Evolutionary conservation across 345 rosid species (phyloP).

Genomic region (Kernera saxatilis): DNA sequence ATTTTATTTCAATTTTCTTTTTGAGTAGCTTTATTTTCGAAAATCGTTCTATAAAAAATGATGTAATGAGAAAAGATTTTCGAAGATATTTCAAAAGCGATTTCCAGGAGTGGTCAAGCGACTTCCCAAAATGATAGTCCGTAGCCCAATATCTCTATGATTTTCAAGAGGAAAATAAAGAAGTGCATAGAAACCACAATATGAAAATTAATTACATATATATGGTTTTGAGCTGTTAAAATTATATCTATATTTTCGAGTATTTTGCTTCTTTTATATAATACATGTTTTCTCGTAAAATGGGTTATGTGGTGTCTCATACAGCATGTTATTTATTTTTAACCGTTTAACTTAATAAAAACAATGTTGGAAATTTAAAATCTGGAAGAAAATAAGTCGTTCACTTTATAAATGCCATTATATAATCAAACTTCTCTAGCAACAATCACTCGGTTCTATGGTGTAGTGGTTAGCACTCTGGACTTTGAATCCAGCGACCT

Average conservation of each 20-base stretch:
- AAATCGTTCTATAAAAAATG: background rate
- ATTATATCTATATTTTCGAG: too few relatives aligned
- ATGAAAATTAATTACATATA: background rate
- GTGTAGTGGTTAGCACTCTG: conserved; percentile 98
- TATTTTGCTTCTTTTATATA: background rate
- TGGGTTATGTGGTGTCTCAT: background rate
- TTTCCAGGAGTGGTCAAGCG: too few relatives aligned
- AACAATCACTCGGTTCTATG: conserved; percentile 48
- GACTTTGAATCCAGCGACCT: conserved; percentile 94
- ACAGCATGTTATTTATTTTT: background rate
- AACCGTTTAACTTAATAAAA: background rate
- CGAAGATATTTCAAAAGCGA: too few relatives aligned
- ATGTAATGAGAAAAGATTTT: too few relatives aligned
- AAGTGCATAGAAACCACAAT: background rate
- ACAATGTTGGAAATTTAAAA: background rate
- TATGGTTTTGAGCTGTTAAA: background rate
- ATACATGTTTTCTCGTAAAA: background rate
- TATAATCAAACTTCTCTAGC: background rate
- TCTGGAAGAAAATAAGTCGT: background rate
- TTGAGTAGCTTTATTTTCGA: background rate
- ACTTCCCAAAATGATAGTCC: too few relatives aligned
- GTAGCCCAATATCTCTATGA: background rate
- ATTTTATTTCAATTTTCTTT: background rate
- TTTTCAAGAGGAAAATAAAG: background rate
- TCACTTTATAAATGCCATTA: background rate